Percentiles rank a stretch among this genome's conserved stretches.
These are phyloP conservation scores for Aurantiochytrium sp. DNA, from an alignment of 108 stramenopile species.

Conservation along the genomic window DNA sequence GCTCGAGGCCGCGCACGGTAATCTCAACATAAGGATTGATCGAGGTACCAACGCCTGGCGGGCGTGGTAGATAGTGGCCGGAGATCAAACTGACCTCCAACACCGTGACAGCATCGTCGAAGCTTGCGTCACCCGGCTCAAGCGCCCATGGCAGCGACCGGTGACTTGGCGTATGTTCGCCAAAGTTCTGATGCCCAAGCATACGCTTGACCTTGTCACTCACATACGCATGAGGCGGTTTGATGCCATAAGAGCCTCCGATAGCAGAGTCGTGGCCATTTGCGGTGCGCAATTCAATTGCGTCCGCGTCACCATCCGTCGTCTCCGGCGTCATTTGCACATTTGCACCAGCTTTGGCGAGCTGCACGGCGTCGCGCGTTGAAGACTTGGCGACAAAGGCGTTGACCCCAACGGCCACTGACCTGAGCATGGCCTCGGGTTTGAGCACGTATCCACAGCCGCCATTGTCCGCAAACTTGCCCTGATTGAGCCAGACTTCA, in stretches of 20 bases:
- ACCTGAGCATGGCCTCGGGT: conserved; percentile 39
- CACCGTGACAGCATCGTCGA: not conserved
- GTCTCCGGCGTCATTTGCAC: too few relatives aligned
- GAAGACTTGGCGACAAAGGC: not conserved
- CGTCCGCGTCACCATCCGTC: too few relatives aligned
- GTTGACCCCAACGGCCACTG: not conserved
- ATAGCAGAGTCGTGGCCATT: too few relatives aligned
- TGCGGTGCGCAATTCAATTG: too few relatives aligned
- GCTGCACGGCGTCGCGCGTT: not conserved
- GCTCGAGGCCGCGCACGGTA: not conserved
- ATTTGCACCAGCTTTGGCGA: too few relatives aligned
- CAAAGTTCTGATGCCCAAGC: not conserved
- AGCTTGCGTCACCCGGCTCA: not conserved
- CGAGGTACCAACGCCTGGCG: conserved; percentile 26
- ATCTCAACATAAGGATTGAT: conserved; percentile 50
- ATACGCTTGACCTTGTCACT: conserved; percentile 1
- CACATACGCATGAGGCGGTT: not conserved
- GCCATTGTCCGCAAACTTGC: conserved; percentile 51
- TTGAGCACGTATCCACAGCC: conserved; percentile 81
- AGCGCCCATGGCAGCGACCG: not conserved
- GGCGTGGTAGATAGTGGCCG: conserved; percentile 38
- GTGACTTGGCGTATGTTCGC: too few relatives aligned
- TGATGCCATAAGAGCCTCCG: not conserved
- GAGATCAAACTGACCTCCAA: not conserved
- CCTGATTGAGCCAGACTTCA: conserved; percentile 41